A percentile compares a stretch with the other conserved stretches of the same genome.
Evolutionary conservation across 2,329 filamentous ascomycete species (phyloP).

Genomic region (Ophiostoma piceae): DNA sequence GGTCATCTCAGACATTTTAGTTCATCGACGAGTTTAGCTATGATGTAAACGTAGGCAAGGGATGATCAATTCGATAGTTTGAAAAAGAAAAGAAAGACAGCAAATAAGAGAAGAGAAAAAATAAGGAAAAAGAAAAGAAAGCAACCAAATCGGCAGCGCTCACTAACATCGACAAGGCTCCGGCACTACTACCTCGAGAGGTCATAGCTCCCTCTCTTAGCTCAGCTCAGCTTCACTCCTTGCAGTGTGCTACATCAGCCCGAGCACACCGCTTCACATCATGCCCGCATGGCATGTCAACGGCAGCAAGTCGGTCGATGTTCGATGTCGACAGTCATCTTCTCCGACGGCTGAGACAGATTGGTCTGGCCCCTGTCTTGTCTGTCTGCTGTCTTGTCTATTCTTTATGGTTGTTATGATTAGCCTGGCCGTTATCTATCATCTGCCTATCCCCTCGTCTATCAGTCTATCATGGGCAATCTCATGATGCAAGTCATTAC

Average conservation of each 20-base stretch:
- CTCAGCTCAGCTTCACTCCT: background rate
- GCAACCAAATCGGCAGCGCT: background rate
- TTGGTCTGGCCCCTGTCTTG: background rate
- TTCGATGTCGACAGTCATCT: background rate
- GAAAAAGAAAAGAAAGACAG: background rate
- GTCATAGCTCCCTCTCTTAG: background rate
- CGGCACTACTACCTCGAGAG: background rate
- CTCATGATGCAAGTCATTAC: conserved; percentile 4
- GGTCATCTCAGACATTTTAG: conserved; percentile 3
- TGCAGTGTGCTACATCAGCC: background rate
- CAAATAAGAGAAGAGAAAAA: background rate
- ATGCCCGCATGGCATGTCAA: background rate
- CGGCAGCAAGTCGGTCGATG: background rate
- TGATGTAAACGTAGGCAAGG: background rate
- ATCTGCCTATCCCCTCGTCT: background rate
- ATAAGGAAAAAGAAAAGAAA: background rate
- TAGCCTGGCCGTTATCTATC: background rate
- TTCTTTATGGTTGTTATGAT: background rate
- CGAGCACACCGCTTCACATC: background rate
- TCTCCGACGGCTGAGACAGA: conserved; percentile 6
- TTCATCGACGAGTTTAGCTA: no score
- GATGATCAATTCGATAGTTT: background rate
- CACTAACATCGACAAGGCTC: background rate
- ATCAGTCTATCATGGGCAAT: background rate
- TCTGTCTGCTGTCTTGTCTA: background rate